A percentile compares a stretch with the other conserved stretches of the same genome.
Evolutionary conservation across 768 basidiomycete species (phyloP).

Genomic region (Dentipellis sp.): DNA sequence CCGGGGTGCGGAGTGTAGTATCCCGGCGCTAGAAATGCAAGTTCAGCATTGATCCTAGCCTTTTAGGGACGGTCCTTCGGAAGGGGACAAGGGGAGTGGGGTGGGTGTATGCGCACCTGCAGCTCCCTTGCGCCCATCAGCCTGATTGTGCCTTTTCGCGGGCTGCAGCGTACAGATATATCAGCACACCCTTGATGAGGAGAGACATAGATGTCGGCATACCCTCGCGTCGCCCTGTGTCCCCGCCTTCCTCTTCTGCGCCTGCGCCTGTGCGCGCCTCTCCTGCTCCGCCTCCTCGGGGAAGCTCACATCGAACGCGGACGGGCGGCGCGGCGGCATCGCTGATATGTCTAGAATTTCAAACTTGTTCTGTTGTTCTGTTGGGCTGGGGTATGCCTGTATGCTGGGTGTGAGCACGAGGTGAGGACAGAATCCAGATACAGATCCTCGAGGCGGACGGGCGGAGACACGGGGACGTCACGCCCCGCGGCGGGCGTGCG

Average conservation of each 20-base stretch:
- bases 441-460: neutral
- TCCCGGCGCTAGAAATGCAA: neutral
- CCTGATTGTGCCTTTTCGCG: neutral
- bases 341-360: too few relatives aligned
- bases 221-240: conserved; percentile 1
- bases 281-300: conserved; percentile 26
- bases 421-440: too few relatives aligned
- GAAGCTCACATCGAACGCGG: conserved; percentile 48
- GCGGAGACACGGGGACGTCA: neutral
- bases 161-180: neutral
- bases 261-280: neutral
- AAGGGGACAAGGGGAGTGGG: too few relatives aligned
- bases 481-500: too few relatives aligned
- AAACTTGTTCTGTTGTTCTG: too few relatives aligned
- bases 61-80: neutral
- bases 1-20: conserved; percentile 4
- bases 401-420: neutral
- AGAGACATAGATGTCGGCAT: neutral
- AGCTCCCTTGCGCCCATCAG: neutral
- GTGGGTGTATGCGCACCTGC: neutral
- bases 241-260: neutral
- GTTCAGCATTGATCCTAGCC: neutral
- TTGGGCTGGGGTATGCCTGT: neutral
- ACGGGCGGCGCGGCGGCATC: conserved; percentile 21
- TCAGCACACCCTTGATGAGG: neutral